Percentiles rank a stretch among this genome's conserved stretches.
These are phyloP conservation scores for Solanum hybrid DNA, from an alignment of 305 asterid species.

Conservation along the genomic window DNA sequence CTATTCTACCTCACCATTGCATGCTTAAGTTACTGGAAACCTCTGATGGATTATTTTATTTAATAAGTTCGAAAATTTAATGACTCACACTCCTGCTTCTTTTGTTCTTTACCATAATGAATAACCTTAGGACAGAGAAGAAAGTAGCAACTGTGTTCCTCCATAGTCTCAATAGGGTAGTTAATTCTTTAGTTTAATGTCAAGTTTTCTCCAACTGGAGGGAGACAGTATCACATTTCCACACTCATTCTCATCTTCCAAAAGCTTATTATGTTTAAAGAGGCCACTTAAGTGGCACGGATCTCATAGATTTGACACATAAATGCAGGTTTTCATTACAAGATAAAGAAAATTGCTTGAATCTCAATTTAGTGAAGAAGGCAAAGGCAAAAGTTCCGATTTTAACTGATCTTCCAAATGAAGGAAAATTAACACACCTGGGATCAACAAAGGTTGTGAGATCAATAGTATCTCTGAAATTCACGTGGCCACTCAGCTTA, in stretches of 20 bases:
- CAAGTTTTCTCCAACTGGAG: not conserved
- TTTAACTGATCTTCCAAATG: not conserved
- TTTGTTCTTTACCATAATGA: not conserved
- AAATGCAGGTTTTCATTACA: not conserved
- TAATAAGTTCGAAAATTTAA: not conserved
- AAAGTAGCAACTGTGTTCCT: not conserved
- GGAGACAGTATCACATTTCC: not conserved
- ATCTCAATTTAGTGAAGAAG: not conserved
- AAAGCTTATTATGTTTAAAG: not conserved
- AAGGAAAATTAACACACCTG: constrained; percentile 43
- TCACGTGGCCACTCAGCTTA: constrained; percentile 83
- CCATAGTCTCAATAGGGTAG: not conserved
- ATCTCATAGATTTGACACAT: not conserved
- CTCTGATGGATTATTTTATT: not conserved
- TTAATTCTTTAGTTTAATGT: not conserved
- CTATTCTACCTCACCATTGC: not conserved
- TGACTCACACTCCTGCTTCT: not conserved
- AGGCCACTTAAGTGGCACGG: not conserved
- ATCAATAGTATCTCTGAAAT: constrained; percentile 52
- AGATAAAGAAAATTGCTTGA: not conserved
- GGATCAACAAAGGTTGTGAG: constrained; percentile 63
- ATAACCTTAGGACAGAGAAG: not conserved
- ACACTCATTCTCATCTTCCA: not conserved
- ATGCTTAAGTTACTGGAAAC: not conserved
- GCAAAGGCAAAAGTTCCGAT: not conserved